Percentiles rank a stretch among this genome's conserved stretches.
Conservation (phyloP, 2,329 filamentous ascomycete species). For the Aspergillus sp. region DNA sequence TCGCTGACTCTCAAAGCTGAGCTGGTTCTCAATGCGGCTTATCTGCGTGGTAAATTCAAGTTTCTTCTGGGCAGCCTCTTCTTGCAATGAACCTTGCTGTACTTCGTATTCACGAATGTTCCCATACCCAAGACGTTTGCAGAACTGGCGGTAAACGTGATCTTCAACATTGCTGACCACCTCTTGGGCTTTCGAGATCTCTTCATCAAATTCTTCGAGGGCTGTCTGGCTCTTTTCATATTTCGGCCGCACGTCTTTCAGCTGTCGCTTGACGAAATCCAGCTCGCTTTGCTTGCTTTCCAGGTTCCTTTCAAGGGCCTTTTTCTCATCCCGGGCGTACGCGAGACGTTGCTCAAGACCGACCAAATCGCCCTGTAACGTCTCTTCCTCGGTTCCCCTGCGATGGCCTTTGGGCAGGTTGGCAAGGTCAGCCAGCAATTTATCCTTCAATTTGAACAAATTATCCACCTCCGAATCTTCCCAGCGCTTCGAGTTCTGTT, state of each 20-base stretch:
- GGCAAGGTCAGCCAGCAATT: constrained; percentile 66
- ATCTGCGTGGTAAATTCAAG: constrained; percentile 76
- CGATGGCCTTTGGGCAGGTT: constrained; percentile 71
- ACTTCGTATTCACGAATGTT: constrained; percentile 90
- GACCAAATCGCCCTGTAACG: constrained; percentile 66
- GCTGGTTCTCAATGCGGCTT: constrained; percentile 51
- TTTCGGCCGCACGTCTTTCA: constrained; percentile 68
- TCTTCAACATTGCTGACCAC: constrained; percentile 78
- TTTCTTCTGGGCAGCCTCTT: constrained; percentile 79
- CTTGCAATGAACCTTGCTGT: constrained; percentile 83
- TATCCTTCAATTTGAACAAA: constrained; percentile 65
- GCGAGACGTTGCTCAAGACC: constrained; percentile 68
- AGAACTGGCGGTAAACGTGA: constrained; percentile 77
- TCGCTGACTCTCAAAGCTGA: constrained; percentile 59
- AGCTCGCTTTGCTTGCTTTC: constrained; percentile 76
- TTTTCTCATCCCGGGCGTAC: constrained; percentile 65
- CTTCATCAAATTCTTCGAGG: constrained; percentile 52
- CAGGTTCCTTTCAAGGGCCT: constrained; percentile 71
- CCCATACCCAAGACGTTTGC: constrained; percentile 72
- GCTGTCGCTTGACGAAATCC: constrained; percentile 60
- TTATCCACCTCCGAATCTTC: constrained; percentile 85
- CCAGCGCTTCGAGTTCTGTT: constrained; percentile 69
- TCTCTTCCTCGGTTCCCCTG: constrained; percentile 67
- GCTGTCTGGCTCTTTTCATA: constrained; percentile 62
- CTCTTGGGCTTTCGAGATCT: constrained; percentile 47